Evolutionary conservation across 805 yeast species (phyloP), one percentile per base, ranked within the genome.

Genomic region (Teunomyces kruisii): DNA sequence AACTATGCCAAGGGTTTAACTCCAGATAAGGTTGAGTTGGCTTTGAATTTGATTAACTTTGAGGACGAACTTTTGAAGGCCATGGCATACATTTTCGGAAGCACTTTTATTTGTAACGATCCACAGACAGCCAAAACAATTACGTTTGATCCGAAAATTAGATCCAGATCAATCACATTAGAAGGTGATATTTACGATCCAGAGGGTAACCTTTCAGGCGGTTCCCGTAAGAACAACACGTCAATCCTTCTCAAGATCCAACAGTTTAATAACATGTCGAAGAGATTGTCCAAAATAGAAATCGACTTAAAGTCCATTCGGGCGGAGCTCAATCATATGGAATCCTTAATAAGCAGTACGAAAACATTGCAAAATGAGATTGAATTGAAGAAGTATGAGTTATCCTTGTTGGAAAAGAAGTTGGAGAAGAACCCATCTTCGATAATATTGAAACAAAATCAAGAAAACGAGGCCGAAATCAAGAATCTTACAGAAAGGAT

Each of bases 161-260:
- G 88, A 50, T 75, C 91, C 0, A 82, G 90, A 56, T 84, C 95
- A 26, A 89, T 95, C 12, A 94, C 99, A 0, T 62, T 87, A 28
- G 91, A 90, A 43, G 99, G 99, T 42, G 99, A 94, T 62, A 78
- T 85, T 9, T 94, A 91, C 65, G 99, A 94, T 60, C 99, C 99
- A 0, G 89, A 86, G 53, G 99, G 99, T 12, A 88, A 96, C 6
- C 71, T 94, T 22, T 87, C 97, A 1, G 99, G 99, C 39, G 98
- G 98, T n/a, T 83, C 95, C 15, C 76, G 92, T 53, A 81, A 75
- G 50, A 71, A 72, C 40, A 68, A 79, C 12, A 74, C 80, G 1
- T 78, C 89, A 0, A 63, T 86, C 2, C 70, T 91, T 45, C 61
- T 80, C 9, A 80, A 79, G 36, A 79, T 90, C 61, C 92, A 85